A percentile compares a stretch with the other conserved stretches of the same genome.
phyloP scores from a whole-genome alignment of 345 rosid species.

The Camelina hispida region DNA sequence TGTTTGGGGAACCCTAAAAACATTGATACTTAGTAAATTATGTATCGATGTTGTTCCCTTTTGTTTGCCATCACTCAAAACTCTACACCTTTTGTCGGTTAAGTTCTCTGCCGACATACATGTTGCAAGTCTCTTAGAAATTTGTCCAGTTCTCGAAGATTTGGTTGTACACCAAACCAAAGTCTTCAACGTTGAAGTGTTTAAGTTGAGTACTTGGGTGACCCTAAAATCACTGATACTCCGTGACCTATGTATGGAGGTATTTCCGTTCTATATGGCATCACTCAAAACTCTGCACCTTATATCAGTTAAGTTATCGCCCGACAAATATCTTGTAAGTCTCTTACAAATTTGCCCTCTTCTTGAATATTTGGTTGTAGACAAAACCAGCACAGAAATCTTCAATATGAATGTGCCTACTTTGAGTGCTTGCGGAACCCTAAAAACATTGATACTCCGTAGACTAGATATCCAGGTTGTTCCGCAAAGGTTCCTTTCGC shows the following conservation, averaged over 20 bases:
- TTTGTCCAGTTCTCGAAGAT: no score
- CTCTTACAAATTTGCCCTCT: neutral
- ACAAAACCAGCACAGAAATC: neutral
- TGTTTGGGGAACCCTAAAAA: neutral
- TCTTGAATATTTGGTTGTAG: neutral
- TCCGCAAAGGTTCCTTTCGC: neutral
- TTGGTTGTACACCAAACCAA: no score
- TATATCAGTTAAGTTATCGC: neutral
- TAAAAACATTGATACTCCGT: neutral
- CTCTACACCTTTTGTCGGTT: no score
- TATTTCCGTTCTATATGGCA: neutral
- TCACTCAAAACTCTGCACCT: constrained; percentile 25
- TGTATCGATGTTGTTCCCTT: neutral
- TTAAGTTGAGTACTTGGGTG: constrained; percentile 7
- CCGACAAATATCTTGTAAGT: neutral
- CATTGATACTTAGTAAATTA: constrained; percentile 9
- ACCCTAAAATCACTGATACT: constrained; percentile 23
- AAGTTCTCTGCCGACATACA: no score
- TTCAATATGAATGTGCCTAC: neutral
- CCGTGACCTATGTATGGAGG: neutral
- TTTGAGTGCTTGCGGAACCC: neutral
- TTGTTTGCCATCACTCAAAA: neutral
- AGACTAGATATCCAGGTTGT: neutral
- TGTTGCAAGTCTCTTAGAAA: no score
- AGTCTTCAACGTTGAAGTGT: no score